A percentile compares a stretch with the other conserved stretches of the same genome.
Conservation (phyloP, 164 flowering plant species). For the Magnolia kwangsiensis region DNA sequence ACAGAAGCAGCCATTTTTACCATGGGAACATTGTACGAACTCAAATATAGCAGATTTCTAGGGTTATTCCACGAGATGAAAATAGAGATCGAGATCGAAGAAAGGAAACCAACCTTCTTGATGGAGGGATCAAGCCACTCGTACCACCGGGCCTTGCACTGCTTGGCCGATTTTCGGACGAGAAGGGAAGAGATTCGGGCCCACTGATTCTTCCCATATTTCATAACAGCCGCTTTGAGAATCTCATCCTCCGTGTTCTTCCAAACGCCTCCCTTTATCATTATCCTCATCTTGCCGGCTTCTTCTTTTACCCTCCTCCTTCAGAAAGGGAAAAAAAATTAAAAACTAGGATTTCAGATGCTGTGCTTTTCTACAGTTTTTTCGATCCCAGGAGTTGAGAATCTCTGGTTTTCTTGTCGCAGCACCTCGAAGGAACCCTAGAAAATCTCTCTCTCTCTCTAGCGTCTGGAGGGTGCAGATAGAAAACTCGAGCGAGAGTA, state of each 20-base stretch:
- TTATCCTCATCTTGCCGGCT: conserved; percentile 86
- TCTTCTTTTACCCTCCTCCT: conserved; percentile 8
- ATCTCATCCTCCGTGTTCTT: conserved; percentile 99
- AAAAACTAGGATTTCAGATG: background rate
- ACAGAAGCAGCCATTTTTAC: background rate
- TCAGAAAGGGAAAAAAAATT: background rate
- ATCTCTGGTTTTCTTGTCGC: background rate
- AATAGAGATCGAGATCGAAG: background rate
- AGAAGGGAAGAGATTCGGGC: conserved; percentile 91
- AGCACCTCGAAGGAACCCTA: background rate
- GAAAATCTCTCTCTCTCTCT: background rate
- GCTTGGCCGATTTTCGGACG: conserved; percentile 93
- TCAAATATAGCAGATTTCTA: background rate
- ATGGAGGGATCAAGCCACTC: conserved; percentile 99
- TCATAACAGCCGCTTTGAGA: conserved; percentile 95
- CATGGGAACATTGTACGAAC: background rate
- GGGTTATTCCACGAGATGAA: background rate
- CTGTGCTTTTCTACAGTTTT: background rate
- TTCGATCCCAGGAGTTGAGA: background rate
- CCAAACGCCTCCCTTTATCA: conserved; percentile 99
- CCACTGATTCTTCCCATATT: conserved; percentile 98
- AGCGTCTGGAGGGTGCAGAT: background rate
- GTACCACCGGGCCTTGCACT: conserved; percentile 97
- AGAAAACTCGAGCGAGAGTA: background rate
- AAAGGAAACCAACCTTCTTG: conserved; percentile 53